Evolutionary conservation across 495 filamentous ascomycete genomes (phyloP).

Genomic region (Lepidopterella palustris): DNA sequence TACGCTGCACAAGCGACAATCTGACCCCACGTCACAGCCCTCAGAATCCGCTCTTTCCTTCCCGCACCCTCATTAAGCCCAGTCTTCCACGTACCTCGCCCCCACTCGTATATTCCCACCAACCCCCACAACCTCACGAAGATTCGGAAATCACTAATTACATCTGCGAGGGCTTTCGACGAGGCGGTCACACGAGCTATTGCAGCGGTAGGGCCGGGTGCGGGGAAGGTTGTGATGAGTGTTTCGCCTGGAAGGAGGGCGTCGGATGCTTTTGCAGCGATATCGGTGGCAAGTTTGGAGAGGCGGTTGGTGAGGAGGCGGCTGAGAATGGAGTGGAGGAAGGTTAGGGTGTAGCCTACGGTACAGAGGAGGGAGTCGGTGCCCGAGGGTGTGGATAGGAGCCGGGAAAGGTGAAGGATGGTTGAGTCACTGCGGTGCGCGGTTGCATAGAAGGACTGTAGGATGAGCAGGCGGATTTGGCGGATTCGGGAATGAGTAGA

Average conservation of each 20-base stretch:
- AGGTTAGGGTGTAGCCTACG: constrained; percentile 26
- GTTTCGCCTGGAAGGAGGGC: constrained; percentile 36
- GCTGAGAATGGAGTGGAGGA: constrained; percentile 22
- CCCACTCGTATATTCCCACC: constrained; percentile 72
- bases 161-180: constrained; percentile 43
- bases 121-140: constrained; percentile 76
- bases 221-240: constrained; percentile 40
- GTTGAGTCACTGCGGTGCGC: constrained; percentile 14
- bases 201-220: constrained; percentile 30
- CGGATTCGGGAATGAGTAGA: neutral
- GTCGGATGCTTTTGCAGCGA: constrained; percentile 20
- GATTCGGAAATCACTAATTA: constrained; percentile 60
- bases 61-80: constrained; percentile 30
- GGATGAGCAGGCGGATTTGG: constrained; percentile 10
- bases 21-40: constrained; percentile 57
- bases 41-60: constrained; percentile 31
- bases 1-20: constrained; percentile 58
- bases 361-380: constrained; percentile 30
- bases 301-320: constrained; percentile 18
- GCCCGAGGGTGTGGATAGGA: constrained; percentile 26
- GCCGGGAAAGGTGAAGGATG: constrained; percentile 27
- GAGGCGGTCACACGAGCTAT: constrained; percentile 5
- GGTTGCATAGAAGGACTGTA: neutral
- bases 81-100: constrained; percentile 14
- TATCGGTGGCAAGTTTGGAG: constrained; percentile 9